A percentile compares a stretch with the other conserved stretches of the same genome.
Evolutionary conservation across 768 basidiomycete genomes (phyloP).

Genomic region (Flagelloscypha sp.): DNA sequence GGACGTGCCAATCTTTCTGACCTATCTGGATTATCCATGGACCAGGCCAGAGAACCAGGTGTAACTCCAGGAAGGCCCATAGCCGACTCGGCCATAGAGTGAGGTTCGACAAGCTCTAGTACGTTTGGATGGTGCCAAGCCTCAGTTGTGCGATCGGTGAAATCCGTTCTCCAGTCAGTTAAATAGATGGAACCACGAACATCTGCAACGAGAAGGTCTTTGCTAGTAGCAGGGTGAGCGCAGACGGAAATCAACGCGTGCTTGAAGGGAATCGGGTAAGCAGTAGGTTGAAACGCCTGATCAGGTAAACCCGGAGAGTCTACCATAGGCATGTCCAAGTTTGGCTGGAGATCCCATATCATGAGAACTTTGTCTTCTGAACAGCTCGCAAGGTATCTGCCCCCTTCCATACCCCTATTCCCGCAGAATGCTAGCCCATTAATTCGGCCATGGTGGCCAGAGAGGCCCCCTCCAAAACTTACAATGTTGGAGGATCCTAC

Average conservation of each 20-base stretch:
- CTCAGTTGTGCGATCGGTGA: slow-evolving; percentile 35
- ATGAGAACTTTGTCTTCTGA: slow-evolving; percentile 77
- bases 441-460: slow-evolving; percentile 71
- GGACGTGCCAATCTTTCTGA: slow-evolving; percentile 26
- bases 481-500: no score
- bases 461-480: slow-evolving; percentile 70
- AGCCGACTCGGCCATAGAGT: slow-evolving; percentile 45
- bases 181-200: slow-evolving; percentile 65
- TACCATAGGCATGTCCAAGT: slow-evolving; percentile 28
- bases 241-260: slow-evolving; percentile 63
- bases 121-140: slow-evolving; percentile 53
- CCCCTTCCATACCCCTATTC: slow-evolving; percentile 55
- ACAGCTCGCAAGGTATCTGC: slow-evolving; percentile 60
- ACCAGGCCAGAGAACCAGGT: slow-evolving; percentile 63
- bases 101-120: slow-evolving; percentile 67
- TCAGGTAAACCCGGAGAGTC: slow-evolving; percentile 26
- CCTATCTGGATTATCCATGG: slow-evolving; percentile 63
- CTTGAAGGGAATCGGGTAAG: slow-evolving; percentile 66
- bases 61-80: slow-evolving; percentile 37
- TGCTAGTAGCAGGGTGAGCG: slow-evolving; percentile 65
- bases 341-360: slow-evolving; percentile 79
- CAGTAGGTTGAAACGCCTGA: slow-evolving; percentile 60
- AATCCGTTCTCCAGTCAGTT: slow-evolving; percentile 79
- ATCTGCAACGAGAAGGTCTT: slow-evolving; percentile 75
- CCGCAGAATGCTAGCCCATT: slow-evolving; percentile 79